These are phyloP conservation scores for Clonostachys byssicola DNA, from an alignment of 2,329 filamentous ascomycete genomes.

Conservation along the genomic window DNA sequence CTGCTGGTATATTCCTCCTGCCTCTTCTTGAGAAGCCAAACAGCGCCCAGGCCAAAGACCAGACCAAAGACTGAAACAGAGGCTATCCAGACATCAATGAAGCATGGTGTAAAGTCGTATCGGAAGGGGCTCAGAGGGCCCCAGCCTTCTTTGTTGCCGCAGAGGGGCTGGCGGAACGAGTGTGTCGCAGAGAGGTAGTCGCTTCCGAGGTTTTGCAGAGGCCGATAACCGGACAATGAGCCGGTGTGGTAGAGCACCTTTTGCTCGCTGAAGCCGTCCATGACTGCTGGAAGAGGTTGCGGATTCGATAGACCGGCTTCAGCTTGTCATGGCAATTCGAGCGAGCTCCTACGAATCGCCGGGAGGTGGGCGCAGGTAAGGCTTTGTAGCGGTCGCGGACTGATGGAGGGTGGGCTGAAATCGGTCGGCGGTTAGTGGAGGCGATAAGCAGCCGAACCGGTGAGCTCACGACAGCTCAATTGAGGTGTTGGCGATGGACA, in stretches of 20 bases:
- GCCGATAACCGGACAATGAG: conserved; percentile 56
- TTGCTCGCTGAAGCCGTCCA: conserved; percentile 30
- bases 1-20: conserved; percentile 59
- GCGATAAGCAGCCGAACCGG: too few relatives aligned
- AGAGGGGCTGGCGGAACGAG: conserved; percentile 65
- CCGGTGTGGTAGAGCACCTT: conserved; percentile 50
- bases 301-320: too few relatives aligned
- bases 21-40: conserved; percentile 75
- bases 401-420: too few relatives aligned
- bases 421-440: too few relatives aligned
- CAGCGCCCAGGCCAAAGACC: conserved; percentile 68
- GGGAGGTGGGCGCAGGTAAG: too few relatives aligned
- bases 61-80: conserved; percentile 76
- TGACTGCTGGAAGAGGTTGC: conserved; percentile 5
- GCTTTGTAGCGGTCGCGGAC: too few relatives aligned
- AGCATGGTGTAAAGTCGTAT: conserved; percentile 96
- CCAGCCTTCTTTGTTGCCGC: conserved; percentile 90
- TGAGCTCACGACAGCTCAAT: too few relatives aligned
- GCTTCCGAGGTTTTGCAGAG: conserved; percentile 44
- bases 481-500: too few relatives aligned
- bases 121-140: conserved; percentile 82
- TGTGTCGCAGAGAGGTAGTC: conserved; percentile 55
- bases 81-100: conserved; percentile 87
- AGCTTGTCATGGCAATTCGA: too few relatives aligned
- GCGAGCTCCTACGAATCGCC: too few relatives aligned